Conservation (phyloP, 2,329 filamentous ascomycete species). For the Xylaria sp. region DNA sequence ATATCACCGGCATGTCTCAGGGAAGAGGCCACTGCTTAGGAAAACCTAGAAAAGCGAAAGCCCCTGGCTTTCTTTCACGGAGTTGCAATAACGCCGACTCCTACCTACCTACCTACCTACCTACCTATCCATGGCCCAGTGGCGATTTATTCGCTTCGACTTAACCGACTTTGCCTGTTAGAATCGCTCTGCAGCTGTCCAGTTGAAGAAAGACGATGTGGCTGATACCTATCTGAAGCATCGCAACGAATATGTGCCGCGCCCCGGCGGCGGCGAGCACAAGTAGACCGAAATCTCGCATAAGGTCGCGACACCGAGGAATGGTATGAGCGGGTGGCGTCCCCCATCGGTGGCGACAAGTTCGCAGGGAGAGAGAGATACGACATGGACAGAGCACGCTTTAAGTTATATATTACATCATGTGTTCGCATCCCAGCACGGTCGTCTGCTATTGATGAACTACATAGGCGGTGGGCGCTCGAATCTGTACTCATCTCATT, state of each 20-base stretch:
- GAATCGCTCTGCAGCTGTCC: background rate
- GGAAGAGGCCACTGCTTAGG: constrained; percentile 15
- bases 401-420: constrained; percentile 11
- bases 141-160: background rate
- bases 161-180: background rate
- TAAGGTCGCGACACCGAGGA: constrained; percentile 1
- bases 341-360: background rate
- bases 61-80: background rate
- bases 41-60: constrained; percentile 32
- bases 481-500: background rate
- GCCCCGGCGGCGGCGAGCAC: background rate
- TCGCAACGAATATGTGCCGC: background rate
- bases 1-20: constrained; percentile 14
- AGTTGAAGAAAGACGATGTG: background rate
- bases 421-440: background rate
- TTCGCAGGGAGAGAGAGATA: background rate
- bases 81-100: constrained; percentile 11
- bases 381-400: constrained; percentile 1
- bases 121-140: background rate
- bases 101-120: background rate
- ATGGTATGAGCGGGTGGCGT: background rate
- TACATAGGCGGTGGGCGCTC: background rate
- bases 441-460: constrained; percentile 7
- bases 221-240: background rate
- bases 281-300: background rate